Evolutionary conservation across 2,329 filamentous ascomycete species (phyloP).

Genomic region (Cryoendolithus antarcticus): DNA sequence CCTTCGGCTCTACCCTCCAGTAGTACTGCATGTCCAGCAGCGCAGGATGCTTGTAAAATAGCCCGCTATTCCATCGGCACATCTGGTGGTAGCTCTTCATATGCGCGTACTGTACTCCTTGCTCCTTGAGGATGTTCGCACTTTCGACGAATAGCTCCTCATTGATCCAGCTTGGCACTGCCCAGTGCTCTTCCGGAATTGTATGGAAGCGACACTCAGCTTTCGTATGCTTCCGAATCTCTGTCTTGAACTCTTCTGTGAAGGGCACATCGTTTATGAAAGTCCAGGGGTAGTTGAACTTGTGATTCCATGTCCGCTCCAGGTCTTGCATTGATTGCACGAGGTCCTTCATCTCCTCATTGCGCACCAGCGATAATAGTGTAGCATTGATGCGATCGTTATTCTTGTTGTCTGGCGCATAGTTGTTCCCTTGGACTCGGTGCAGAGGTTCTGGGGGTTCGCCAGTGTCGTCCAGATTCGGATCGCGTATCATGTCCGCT

Average conservation of each 20-base stretch:
- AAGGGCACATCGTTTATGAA: slow-evolving; percentile 98
- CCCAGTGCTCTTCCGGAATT: slow-evolving; percentile 94
- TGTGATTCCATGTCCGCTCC: slow-evolving; percentile 90
- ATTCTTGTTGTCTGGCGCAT: slow-evolving; percentile 61
- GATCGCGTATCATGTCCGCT: slow-evolving; percentile 61
- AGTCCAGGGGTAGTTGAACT: slow-evolving; percentile 99
- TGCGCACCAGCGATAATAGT: slow-evolving; percentile 80
- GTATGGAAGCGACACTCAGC: slow-evolving; percentile 77
- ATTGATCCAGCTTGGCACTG: slow-evolving; percentile 84
- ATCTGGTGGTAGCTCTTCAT: slow-evolving; percentile 94
- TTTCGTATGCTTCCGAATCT: slow-evolving; percentile 70
- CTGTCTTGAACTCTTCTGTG: slow-evolving; percentile 78
- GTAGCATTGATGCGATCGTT: slow-evolving; percentile 87
- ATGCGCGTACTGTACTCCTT: slow-evolving; percentile 80
- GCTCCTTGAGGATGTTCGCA: slow-evolving; percentile 66
- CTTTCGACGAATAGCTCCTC: slow-evolving; percentile 75
- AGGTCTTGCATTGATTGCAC: slow-evolving; percentile 81
- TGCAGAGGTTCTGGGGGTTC: slow-evolving; percentile 70
- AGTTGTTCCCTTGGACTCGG: slow-evolving; percentile 58
- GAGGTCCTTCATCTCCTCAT: slow-evolving; percentile 75
- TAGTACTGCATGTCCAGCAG: slow-evolving; percentile 77
- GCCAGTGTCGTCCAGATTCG: slow-evolving; percentile 69
- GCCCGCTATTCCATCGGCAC: slow-evolving; percentile 97
- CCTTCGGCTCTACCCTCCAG: slow-evolving; percentile 97
- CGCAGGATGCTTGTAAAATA: slow-evolving; percentile 95